Base-by-base conservation (phyloP, 2,329 filamentous ascomycete genomes). In the Cladosporium sp. region DNA sequence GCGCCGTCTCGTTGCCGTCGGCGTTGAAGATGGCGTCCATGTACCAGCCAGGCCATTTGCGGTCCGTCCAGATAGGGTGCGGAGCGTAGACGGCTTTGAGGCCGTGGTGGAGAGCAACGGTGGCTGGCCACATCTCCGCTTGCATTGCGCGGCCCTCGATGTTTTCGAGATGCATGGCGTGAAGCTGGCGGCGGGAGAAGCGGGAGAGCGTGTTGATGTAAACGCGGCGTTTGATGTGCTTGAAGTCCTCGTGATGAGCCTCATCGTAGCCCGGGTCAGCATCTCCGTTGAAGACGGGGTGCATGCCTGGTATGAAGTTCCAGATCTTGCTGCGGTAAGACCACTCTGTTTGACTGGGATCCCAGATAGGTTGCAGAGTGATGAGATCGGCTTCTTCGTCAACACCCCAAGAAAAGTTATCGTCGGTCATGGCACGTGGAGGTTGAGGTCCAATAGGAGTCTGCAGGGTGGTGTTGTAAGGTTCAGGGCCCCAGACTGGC, bases 61-160 rank as follows among this genome's bases (percentile, higher is more conserved):
- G 86, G 73, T 96, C 92, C 15, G 93, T 84, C 70, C 88, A 97
- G 56, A 96, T 82, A 1, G 92, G 90, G 67, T 97, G 93, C 1
- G 93, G 93, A 2, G 87, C 91, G 64, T 88, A 96, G 13, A 97
- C 91, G 36, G 90, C 91, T 77, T 97, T 97, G 75, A 90, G 86
- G 10, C 93, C 93, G 71, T 97, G 92, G 60, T 97, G 92, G 9
- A 97, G 80, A 1, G 92, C 90, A 1, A 90, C 86, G 0, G 89
- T 94, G 1, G 88, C 87, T 0, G 92, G 90, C 91, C 91, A 97
- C 92, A 97, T 97, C 74, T 97, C 93, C 0, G 91, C 90, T 71
- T 96, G 96, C 77, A 94, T 95, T 62, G 90, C 89, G 73, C 95
- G 89, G 66, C 91, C 92, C 69, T 88, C 87, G 66, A 90, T 83